phyloP scores from a whole-genome alignment of 2,329 filamentous ascomycete genomes.

The Exophiala dermatitidis region DNA sequence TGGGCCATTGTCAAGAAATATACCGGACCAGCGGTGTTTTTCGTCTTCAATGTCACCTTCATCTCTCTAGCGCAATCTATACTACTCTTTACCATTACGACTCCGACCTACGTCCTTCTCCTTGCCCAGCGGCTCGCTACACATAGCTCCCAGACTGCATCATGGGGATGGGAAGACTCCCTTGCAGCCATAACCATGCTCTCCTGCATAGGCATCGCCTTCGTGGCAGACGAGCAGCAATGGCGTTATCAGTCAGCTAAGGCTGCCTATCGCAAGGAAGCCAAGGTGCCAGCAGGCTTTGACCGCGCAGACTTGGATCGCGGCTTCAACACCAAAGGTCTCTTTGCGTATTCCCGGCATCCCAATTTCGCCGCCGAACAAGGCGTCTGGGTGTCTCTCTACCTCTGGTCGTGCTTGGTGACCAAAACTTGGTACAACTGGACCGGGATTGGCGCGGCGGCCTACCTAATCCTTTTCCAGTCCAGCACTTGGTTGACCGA shows the following conservation, averaged over 20 bases:
- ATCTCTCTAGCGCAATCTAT: conserved; percentile 78
- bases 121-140: conserved; percentile 60
- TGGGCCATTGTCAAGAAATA: conserved; percentile 70
- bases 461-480: conserved; percentile 76
- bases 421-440: conserved; percentile 69
- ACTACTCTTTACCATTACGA: conserved; percentile 69
- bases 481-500: conserved; percentile 85
- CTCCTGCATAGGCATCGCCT: conserved; percentile 58
- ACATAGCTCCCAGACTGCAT: conserved; percentile 36
- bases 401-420: conserved; percentile 77
- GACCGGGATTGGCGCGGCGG: conserved; percentile 62
- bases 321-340: conserved; percentile 74
- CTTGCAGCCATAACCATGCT: conserved; percentile 51
- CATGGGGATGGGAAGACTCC: conserved; percentile 37
- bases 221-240: conserved; percentile 83
- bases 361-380: conserved; percentile 95
- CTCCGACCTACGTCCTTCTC: conserved; percentile 77
- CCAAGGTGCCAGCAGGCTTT: conserved; percentile 59
- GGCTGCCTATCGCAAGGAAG: conserved; percentile 62
- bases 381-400: conserved; percentile 77
- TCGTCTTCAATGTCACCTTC: conserved; percentile 81
- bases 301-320: conserved; percentile 73
- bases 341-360: conserved; percentile 85
- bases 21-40: conserved; percentile 61
- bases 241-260: conserved; percentile 87